Evolutionary conservation across 441 rosid species (phyloP).

Genomic region (Hura crepitans): DNA sequence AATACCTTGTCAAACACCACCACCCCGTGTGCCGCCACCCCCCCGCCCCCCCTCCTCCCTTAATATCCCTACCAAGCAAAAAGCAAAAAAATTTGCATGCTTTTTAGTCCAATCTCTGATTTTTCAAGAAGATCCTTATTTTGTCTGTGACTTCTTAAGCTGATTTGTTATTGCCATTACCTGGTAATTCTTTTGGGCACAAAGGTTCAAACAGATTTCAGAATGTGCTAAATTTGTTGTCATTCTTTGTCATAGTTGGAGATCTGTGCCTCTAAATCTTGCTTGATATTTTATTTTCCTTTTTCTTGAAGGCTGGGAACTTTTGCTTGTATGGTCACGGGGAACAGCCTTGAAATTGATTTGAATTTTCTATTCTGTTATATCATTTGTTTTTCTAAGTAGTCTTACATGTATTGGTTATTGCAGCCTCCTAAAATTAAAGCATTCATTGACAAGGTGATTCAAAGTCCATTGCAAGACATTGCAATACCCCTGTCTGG

Average conservation of each 20-base stretch:
- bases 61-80: too few species aligned
- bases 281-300: too few species aligned
- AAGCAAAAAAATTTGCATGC: too few species aligned
- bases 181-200: not conserved
- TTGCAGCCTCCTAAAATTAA: slow-evolving; percentile 87
- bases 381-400: too few species aligned
- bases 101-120: not conserved
- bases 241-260: not conserved
- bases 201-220: not conserved
- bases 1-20: too few species aligned
- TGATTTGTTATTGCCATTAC: too few species aligned
- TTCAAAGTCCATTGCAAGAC: slow-evolving; percentile 93
- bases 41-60: too few species aligned
- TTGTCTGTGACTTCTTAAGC: too few species aligned
- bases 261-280: not conserved
- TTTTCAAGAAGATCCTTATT: not conserved
- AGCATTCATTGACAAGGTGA: slow-evolving; percentile 89
- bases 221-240: not conserved
- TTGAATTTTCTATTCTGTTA: not conserved
- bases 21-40: too few species aligned
- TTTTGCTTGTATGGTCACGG: not conserved
- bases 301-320: too few species aligned
- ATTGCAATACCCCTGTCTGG: slow-evolving; percentile 97
- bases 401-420: too few species aligned
- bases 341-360: not conserved